These are phyloP conservation scores for Cystobasidiaceae sp. DNA, from an alignment of 1,284 basidiomycete species.

Conservation along the genomic window DNA sequence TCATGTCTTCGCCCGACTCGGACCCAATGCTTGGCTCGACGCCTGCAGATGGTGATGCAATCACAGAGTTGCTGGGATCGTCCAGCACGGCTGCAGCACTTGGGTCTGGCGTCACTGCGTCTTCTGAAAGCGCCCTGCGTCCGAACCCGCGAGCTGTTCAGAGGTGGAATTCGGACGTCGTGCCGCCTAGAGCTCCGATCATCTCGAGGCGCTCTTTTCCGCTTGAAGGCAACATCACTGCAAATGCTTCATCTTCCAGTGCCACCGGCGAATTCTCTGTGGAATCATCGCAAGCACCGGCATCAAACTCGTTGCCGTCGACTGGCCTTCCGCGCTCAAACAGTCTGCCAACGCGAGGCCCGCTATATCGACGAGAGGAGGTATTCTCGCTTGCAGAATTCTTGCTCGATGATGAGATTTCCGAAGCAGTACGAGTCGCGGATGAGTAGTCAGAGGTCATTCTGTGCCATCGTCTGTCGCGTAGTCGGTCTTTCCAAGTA, in stretches of 20 bases:
- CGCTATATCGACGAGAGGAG: conserved; percentile 4
- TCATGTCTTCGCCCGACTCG: background rate
- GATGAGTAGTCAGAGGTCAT: background rate
- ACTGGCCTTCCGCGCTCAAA: background rate
- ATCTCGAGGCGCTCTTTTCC: conserved; percentile 10
- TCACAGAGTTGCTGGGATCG: conserved; percentile 2
- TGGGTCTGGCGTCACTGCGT: background rate
- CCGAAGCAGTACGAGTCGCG: background rate
- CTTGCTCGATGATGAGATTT: conserved; percentile 1
- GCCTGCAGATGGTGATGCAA: background rate
- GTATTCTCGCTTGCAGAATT: conserved; percentile 5
- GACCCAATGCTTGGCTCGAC: conserved; percentile 1
- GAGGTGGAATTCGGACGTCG: too few species aligned
- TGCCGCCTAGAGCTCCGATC: conserved; percentile 7
- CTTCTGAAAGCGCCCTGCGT: too few species aligned
- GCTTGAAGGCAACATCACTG: background rate
- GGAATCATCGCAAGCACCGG: too few species aligned
- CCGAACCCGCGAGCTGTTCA: too few species aligned
- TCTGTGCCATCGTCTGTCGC: background rate
- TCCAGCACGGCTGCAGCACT: conserved; percentile 11
- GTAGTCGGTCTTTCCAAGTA: too few species aligned
- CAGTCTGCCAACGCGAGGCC: background rate
- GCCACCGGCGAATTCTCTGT: background rate
- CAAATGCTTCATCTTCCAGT: background rate
- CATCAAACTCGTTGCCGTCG: background rate